Conservation (phyloP, 208 protist genomes). For the Leishmania turanica region DNA sequence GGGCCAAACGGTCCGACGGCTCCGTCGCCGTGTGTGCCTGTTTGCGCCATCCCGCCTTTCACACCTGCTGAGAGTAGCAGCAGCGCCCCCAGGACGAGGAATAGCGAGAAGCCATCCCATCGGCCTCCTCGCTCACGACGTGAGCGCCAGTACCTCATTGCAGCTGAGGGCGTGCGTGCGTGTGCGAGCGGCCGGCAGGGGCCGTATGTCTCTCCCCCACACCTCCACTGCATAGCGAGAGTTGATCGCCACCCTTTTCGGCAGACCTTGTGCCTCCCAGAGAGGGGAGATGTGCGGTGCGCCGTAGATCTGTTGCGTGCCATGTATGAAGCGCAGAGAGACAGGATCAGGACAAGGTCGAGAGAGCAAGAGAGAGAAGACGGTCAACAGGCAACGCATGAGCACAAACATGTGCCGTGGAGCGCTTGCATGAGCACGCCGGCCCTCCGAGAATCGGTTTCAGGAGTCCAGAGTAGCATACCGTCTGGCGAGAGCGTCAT, state of each 20-base stretch:
- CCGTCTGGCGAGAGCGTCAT: background rate
- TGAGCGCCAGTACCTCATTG: background rate
- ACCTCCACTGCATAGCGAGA: no score
- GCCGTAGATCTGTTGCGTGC: background rate
- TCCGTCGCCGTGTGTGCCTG: background rate
- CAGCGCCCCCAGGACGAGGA: background rate
- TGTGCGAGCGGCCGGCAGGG: background rate
- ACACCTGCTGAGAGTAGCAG: background rate
- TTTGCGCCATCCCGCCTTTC: background rate
- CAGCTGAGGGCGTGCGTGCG: background rate
- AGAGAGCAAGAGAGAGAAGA: background rate
- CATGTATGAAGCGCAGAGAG: background rate
- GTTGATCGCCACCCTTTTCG: background rate
- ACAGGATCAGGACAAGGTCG: background rate
- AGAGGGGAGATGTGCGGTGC: background rate
- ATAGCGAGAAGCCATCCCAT: background rate
- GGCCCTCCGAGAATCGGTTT: background rate
- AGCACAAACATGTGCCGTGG: background rate
- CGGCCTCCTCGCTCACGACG: background rate
- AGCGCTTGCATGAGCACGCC: background rate
- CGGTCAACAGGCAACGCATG: background rate
- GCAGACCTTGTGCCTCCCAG: background rate
- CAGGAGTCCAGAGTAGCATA: background rate
- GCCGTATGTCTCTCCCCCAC: background rate
- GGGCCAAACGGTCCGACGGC: slow-evolving; percentile 7